These are phyloP conservation scores for Diutina pseudorugosa DNA, from an alignment of 1,139 yeast genomes.

Conservation along the genomic window DNA sequence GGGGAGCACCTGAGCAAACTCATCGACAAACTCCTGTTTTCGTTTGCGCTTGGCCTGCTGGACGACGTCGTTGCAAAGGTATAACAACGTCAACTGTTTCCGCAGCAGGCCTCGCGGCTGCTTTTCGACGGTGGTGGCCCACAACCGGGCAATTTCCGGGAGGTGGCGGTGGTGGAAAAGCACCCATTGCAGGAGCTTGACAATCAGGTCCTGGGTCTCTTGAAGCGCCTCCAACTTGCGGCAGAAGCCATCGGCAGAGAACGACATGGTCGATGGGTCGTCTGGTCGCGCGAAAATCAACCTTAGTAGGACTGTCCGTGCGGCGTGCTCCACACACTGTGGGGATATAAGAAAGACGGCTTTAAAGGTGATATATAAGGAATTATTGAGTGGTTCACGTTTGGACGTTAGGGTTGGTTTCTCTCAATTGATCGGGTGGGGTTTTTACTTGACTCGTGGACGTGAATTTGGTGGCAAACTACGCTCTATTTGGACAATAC, in stretches of 20 bases:
- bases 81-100: conserved; percentile 48
- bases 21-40: conserved; percentile 45
- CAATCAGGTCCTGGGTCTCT: conserved; percentile 77
- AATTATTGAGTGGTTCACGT: too few relatives aligned
- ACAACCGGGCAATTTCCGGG: conserved; percentile 42
- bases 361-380: too few relatives aligned
- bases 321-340: neutral
- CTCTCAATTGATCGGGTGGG: too few relatives aligned
- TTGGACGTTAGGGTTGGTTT: too few relatives aligned
- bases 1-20: conserved; percentile 42
- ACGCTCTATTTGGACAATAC: too few relatives aligned
- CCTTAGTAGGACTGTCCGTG: neutral
- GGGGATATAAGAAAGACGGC: too few relatives aligned
- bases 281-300: neutral
- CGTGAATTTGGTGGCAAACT: too few relatives aligned
- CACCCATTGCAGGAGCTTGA: conserved; percentile 76
- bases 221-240: conserved; percentile 50
- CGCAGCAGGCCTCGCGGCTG: conserved; percentile 16
- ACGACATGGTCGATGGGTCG: conserved; percentile 36
- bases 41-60: conserved; percentile 67
- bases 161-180: conserved; percentile 66
- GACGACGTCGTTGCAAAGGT: conserved; percentile 73
- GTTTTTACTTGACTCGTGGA: too few relatives aligned
- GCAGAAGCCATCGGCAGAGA: conserved; percentile 40
- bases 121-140: conserved; percentile 37